Evolutionary conservation across 73 alveolate genomes (phyloP), one percentile per base, ranked within the genome.

Genomic region (Paramecium octaurelia): DNA sequence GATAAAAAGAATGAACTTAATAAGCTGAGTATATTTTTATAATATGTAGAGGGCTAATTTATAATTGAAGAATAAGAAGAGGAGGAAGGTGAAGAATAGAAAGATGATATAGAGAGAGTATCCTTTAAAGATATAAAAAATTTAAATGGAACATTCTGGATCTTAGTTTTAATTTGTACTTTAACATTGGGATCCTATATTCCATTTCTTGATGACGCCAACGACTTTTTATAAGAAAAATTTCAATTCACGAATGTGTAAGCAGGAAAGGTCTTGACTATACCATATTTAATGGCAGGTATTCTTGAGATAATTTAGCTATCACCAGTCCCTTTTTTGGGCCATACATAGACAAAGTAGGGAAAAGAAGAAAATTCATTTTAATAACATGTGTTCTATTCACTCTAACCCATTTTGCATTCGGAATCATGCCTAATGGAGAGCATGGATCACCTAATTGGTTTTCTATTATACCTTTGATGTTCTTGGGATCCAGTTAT

Each of bases 141-240:
- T 43, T n/a, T 80, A 18, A 42, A 40, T 43, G 76, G 76, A 12
- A 80, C 75, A 48, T 80, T 80, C 48, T 80, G 91, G 91, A 80
- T 80, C 11, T 44, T 80, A 8, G 16, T 80, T 10, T n/a, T 80
- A 24, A 43, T 80, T 20, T 42, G 64, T 11, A 80, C 91, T 6
- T n/a, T 80, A 18, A 14, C 31, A 14, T 11, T 80, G 7, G 73
- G 76, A 42, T 24, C 29, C 1, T 80, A 80, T 80, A 43, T 43
- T n/a, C 91, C 91, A 18, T 80, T 80, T 80, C 24, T 80, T n/a
- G 75, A 80, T 80, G 73, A 80, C 44, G 76, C 76, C 11, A 80
- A 80, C 44, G 43, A 80, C 20, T 80, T 80, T 80, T 10, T 27
- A 16, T 24, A 80, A 14, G 43, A 80, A 80, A 80, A 46, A 35